A percentile compares a stretch with the other conserved stretches of the same genome.
phyloP scores from a whole-genome alignment of 805 yeast genomes.

The Nakazawaea ishiwadae region DNA sequence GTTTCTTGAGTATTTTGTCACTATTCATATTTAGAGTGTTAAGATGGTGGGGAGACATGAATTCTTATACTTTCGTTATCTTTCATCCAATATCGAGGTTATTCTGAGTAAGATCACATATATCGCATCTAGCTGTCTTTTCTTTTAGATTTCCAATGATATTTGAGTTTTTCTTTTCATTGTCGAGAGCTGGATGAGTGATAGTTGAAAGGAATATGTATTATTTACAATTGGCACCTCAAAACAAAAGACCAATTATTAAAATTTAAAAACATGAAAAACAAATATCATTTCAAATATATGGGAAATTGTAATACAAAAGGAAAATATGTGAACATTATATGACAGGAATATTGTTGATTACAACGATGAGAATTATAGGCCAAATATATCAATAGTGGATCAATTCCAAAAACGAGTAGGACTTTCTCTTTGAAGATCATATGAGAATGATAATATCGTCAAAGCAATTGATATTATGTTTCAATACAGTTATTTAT shows the following conservation, averaged over 20 bases:
- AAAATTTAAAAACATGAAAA: neutral
- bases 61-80: no score
- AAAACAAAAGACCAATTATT: constrained; percentile 3
- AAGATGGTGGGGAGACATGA: no score
- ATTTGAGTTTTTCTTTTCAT: neutral
- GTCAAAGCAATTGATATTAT: no score
- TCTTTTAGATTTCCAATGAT: constrained; percentile 4
- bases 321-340: neutral
- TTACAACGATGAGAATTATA: neutral
- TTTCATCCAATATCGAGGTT: neutral
- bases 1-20: no score
- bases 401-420: neutral
- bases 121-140: neutral
- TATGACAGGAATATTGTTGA: neutral
- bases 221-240: constrained; percentile 6
- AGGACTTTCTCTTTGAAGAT: constrained; percentile 6
- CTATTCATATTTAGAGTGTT: no score
- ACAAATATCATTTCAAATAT: constrained; percentile 8
- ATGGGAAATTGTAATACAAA: constrained; percentile 8
- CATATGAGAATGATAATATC: neutral
- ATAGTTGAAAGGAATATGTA: neutral
- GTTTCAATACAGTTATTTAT: constrained; percentile 1
- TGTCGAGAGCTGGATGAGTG: neutral
- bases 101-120: neutral
- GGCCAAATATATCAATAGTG: neutral